Evolutionary conservation across 345 rosid genomes (phyloP).

Genomic region (Populus simonii): DNA sequence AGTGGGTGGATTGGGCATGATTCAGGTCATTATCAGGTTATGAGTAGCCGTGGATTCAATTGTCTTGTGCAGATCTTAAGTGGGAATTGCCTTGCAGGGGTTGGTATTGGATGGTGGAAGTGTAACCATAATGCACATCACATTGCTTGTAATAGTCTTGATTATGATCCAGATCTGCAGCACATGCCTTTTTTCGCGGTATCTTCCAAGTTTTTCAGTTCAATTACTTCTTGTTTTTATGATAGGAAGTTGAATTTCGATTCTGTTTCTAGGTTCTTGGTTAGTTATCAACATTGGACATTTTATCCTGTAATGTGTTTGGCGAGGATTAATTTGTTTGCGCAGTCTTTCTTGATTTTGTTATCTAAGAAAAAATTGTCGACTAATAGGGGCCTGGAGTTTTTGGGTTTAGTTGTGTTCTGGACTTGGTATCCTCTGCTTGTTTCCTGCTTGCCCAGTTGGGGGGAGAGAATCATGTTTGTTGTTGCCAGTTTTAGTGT

Average conservation of each 20-base stretch:
- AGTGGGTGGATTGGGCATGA: constrained; percentile 82
- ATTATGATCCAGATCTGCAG: constrained; percentile 59
- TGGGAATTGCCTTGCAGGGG: constrained; percentile 72
- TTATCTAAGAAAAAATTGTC: constrained; percentile 32
- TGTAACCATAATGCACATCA: constrained; percentile 58
- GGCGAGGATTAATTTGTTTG: constrained; percentile 51
- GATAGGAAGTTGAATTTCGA: constrained; percentile 52
- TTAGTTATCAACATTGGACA: constrained; percentile 59
- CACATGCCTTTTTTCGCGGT: constrained; percentile 57
- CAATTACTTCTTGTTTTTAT: constrained; percentile 39
- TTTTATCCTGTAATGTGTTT: constrained; percentile 62
- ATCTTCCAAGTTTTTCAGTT: constrained; percentile 46
- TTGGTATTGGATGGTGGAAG: constrained; percentile 61
- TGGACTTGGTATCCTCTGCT: constrained; percentile 61
- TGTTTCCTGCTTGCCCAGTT: constrained; percentile 50
- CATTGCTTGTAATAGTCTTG: constrained; percentile 55
- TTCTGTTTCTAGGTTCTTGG: constrained; percentile 39
- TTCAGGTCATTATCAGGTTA: constrained; percentile 61
- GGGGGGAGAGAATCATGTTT: constrained; percentile 51
- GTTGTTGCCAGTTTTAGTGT: constrained; percentile 39
- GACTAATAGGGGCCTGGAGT: constrained; percentile 36
- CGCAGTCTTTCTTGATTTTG: constrained; percentile 43
- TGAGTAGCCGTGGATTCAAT: constrained; percentile 29
- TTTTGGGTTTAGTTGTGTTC: constrained; percentile 40
- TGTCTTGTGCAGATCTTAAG: constrained; percentile 49